phyloP scores from a whole-genome alignment of 805 yeast genomes.

The Wickerhamiella azymoides region DNA sequence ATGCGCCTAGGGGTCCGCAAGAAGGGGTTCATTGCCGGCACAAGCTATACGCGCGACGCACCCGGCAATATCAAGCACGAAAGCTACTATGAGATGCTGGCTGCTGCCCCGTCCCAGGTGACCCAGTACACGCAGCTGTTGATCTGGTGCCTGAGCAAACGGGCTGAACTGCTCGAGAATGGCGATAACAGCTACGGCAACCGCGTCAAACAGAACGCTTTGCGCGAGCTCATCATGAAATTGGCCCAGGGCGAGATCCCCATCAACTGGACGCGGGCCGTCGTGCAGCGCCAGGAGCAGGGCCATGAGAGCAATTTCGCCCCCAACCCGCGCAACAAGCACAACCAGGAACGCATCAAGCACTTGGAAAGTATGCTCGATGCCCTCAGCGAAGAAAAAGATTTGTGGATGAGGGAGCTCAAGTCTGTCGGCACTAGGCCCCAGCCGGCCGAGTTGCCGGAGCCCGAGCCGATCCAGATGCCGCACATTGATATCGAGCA shows the following conservation, averaged over 20 bases:
- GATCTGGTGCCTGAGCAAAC: slow-evolving; percentile 6
- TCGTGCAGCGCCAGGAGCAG: background rate
- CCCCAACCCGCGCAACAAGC: background rate
- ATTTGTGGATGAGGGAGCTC: background rate
- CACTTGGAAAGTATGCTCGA: background rate
- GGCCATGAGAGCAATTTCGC: background rate
- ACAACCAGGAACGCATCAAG: background rate
- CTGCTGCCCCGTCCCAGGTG: background rate
- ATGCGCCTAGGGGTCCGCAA: background rate
- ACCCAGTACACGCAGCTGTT: slow-evolving; percentile 8
- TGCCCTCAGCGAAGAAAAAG: background rate
- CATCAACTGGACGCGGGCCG: slow-evolving; percentile 5
- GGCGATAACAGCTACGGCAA: background rate
- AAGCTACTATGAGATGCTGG: background rate
- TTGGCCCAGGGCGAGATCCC: slow-evolving; percentile 1
- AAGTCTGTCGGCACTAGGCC: too few species aligned
- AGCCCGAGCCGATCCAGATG: background rate
- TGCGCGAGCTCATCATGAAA: background rate
- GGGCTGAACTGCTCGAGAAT: background rate
- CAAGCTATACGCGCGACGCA: background rate
- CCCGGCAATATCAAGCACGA: background rate
- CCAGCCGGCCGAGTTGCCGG: too few species aligned
- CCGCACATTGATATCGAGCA: background rate
- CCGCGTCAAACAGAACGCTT: background rate
- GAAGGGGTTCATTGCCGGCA: background rate